phyloP scores from a whole-genome alignment of 2,329 filamentous ascomycete species.

The Sodiomyces alkalinus region DNA sequence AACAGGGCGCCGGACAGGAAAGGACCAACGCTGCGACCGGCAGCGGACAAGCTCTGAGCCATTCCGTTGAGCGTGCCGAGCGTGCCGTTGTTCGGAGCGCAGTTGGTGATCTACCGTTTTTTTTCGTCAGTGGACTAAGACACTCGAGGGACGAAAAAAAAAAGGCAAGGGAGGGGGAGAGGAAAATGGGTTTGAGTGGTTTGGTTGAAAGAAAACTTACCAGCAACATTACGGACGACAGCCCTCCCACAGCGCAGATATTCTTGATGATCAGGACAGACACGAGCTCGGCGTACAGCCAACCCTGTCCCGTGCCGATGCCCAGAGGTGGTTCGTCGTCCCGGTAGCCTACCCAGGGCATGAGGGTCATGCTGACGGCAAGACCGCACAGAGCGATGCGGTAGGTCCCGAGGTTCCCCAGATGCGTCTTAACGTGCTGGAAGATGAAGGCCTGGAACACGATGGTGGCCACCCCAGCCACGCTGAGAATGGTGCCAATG shows the following conservation, averaged over 20 bases:
- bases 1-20: constrained; percentile 81
- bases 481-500: constrained; percentile 73
- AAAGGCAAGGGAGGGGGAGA: too few relatives aligned
- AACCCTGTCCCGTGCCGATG: constrained; percentile 45
- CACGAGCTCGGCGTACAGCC: constrained; percentile 72
- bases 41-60: constrained; percentile 84
- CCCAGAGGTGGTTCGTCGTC: constrained; percentile 41
- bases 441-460: constrained; percentile 82
- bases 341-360: constrained; percentile 79
- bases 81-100: constrained; percentile 68
- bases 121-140: constrained; percentile 2
- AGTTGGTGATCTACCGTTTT: constrained; percentile 67
- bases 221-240: constrained; percentile 78
- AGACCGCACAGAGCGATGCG: constrained; percentile 65
- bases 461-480: constrained; percentile 75
- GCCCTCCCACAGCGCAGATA: constrained; percentile 71
- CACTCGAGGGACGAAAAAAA: too few relatives aligned
- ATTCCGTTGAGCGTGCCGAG: constrained; percentile 86
- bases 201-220: constrained; percentile 32
- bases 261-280: constrained; percentile 75
- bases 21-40: constrained; percentile 74
- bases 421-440: constrained; percentile 56
- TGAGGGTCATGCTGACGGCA: constrained; percentile 66
- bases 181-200: not conserved
- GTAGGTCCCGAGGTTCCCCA: constrained; percentile 81